Percentiles rank a stretch among this genome's conserved stretches.
phyloP scores from a whole-genome alignment of 345 rosid species.

The Acer saccharum region DNA sequence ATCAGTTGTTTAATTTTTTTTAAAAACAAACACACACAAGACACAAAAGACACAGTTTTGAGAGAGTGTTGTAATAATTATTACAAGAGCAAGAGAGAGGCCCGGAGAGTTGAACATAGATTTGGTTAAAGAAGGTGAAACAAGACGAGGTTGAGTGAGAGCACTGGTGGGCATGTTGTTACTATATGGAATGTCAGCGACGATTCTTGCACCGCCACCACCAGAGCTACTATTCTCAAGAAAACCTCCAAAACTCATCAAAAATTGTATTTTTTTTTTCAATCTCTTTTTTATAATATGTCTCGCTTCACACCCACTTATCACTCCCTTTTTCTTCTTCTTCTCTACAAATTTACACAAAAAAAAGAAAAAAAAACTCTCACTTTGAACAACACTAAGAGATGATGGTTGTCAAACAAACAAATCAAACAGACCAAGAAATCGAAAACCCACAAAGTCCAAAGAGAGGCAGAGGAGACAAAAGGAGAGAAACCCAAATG shows the following conservation, averaged over 20 bases:
- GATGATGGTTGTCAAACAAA: neutral
- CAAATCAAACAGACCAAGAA: slow-evolving; percentile 45
- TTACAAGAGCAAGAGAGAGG: slow-evolving; percentile 83
- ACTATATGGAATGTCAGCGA: slow-evolving; percentile 44
- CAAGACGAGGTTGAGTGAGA: slow-evolving; percentile 53
- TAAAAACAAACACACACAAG: too few species aligned
- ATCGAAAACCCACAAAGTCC: neutral
- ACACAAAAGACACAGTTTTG: neutral
- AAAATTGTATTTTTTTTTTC: slow-evolving; percentile 13
- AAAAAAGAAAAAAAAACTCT: neutral
- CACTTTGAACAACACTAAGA: neutral
- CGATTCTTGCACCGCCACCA: slow-evolving; percentile 50
- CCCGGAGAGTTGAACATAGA: slow-evolving; percentile 74
- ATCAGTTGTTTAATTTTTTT: neutral
- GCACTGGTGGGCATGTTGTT: slow-evolving; percentile 58
- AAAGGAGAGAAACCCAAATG: slow-evolving; percentile 53
- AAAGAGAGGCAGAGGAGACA: slow-evolving; percentile 77
- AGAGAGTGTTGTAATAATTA: neutral
- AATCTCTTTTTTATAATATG: neutral
- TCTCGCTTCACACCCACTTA: neutral
- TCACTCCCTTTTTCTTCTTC: neutral
- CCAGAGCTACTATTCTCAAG: slow-evolving; percentile 48
- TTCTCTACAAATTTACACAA: slow-evolving; percentile 14
- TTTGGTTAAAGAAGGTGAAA: slow-evolving; percentile 53
- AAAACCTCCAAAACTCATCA: slow-evolving; percentile 85